Evolutionary conservation across 1,284 basidiomycete genomes (phyloP), one percentile per base, ranked within the genome.

Genomic region (Cystobasidium pallidum): DNA sequence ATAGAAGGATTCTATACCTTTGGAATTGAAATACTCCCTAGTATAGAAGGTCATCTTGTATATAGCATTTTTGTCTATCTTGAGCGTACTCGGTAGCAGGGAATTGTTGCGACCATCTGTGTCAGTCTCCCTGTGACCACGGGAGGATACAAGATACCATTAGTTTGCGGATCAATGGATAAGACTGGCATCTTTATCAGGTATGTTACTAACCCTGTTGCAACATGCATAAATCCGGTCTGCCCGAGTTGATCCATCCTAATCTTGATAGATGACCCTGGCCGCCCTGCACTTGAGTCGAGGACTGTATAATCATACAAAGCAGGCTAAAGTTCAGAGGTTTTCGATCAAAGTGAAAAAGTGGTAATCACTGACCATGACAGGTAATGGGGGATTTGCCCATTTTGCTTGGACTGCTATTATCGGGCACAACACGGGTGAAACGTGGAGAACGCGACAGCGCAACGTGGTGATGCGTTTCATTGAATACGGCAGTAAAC

Each of bases 1-100:
- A 71, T 80, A 80, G 72, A 80, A 80, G 2, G 74, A 75, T 17
- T 74, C 45, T 41, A 79, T 75, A 0, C 76, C 76, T 41, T 76
- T 70, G 17, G 66, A 70, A 36, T 57, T 75, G 54, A 78, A 80
- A 73, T 78, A 78, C 26, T 78, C 77, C 54, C 73, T 67, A 10
- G 77, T 78, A 71, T 77, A 78, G 65, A 79, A 80, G 4, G 79
- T 80, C 52, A 80, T 76, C 45, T 80, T 80, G 74, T 75, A 80
- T 65, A 79, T 77, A 28, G 78, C 77, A 39, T 73, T 65, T 34
- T 72, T 58, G 19, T 78, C 77, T 39, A 78, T 70, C 13, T 66
- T 61, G 6, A 74, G 66, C 11, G 65, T 61, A 2, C 74, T 52
- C 1, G 74, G 51, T 13, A 80, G 62, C 21, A 80, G 70, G 1